phyloP scores from a whole-genome alignment of 2,329 filamentous ascomycete species.

The Ophiostoma ips region DNA sequence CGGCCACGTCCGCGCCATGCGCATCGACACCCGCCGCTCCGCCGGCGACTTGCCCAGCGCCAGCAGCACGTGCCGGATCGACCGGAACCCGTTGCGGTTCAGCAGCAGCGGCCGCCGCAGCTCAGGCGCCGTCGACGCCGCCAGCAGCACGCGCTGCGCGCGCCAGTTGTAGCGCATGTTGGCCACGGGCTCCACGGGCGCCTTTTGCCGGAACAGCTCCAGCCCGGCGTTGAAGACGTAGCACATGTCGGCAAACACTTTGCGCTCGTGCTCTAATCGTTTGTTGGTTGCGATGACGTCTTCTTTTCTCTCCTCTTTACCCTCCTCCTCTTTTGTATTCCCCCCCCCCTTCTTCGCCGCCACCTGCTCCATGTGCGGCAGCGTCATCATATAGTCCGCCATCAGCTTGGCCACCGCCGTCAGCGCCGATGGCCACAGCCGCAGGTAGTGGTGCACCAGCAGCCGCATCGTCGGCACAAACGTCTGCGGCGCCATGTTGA shows the following conservation, averaged over 20 bases:
- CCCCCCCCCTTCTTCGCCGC: slow-evolving; percentile 3
- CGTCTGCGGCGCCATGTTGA: slow-evolving; percentile 16
- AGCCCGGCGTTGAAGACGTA: slow-evolving; percentile 29
- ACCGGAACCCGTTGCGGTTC: slow-evolving; percentile 35
- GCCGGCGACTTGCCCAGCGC: slow-evolving; percentile 36
- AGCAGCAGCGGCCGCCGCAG: slow-evolving; percentile 37
- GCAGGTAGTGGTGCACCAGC: slow-evolving; percentile 18
- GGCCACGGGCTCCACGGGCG: slow-evolving; percentile 18
- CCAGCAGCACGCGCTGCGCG: slow-evolving; percentile 39
- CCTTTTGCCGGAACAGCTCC: slow-evolving; percentile 22
- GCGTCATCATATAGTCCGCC: slow-evolving; percentile 16
- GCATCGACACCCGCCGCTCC: slow-evolving; percentile 34
- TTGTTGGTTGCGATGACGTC: background rate
- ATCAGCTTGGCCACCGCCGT: slow-evolving; percentile 18
- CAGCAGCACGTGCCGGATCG: slow-evolving; percentile 39
- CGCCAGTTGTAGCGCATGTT: slow-evolving; percentile 40
- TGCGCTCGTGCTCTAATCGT: background rate
- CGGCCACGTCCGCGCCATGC: slow-evolving; percentile 42
- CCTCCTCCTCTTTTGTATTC: too few species aligned
- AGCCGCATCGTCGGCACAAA: slow-evolving; percentile 17
- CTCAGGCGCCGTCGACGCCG: slow-evolving; percentile 28
- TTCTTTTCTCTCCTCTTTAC: background rate
- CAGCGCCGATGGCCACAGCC: slow-evolving; percentile 20
- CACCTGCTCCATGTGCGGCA: slow-evolving; percentile 7
- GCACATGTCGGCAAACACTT: slow-evolving; percentile 20